Evolutionary conservation across 1,139 yeast species (phyloP).

Genomic region (Suhomyces terraborum): DNA sequence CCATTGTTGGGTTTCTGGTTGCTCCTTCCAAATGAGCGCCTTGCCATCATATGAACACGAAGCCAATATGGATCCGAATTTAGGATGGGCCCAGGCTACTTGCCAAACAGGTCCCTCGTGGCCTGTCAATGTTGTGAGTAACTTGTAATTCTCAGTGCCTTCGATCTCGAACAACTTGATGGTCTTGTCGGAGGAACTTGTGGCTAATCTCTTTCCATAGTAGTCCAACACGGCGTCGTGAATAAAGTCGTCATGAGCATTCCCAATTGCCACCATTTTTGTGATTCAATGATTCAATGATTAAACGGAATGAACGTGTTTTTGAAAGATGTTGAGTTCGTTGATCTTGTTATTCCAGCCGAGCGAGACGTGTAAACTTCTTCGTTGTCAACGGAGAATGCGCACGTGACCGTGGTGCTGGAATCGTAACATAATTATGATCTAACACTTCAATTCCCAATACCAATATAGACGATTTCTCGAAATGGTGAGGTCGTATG

Average conservation of each 20-base stretch:
- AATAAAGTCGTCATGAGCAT: constrained; percentile 85
- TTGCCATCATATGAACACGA: constrained; percentile 95
- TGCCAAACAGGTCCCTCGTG: constrained; percentile 99
- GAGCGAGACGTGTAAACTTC: constrained; percentile 11
- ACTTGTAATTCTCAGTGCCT: constrained; percentile 71
- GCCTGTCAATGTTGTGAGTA: constrained; percentile 78
- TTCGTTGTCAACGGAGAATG: constrained; percentile 1
- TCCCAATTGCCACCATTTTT: constrained; percentile 68
- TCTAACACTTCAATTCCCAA: background rate
- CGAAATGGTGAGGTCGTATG: constrained; percentile 26
- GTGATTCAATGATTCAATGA: background rate
- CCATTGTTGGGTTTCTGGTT: constrained; percentile 81
- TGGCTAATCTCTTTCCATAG: constrained; percentile 92
- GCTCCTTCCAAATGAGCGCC: constrained; percentile 91
- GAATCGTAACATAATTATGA: no score
- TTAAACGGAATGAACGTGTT: no score
- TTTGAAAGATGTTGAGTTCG: constrained; percentile 4
- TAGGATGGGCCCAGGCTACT: constrained; percentile 98
- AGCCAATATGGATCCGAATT: constrained; percentile 92
- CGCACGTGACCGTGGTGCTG: no score
- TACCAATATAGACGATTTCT: background rate
- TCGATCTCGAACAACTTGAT: constrained; percentile 91
- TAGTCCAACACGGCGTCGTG: constrained; percentile 97
- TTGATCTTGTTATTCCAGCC: constrained; percentile 3
- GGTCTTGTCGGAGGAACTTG: constrained; percentile 93